Base-by-base conservation (phyloP, 2,329 filamentous ascomycete species). In the Aspergillus sp. region DNA sequence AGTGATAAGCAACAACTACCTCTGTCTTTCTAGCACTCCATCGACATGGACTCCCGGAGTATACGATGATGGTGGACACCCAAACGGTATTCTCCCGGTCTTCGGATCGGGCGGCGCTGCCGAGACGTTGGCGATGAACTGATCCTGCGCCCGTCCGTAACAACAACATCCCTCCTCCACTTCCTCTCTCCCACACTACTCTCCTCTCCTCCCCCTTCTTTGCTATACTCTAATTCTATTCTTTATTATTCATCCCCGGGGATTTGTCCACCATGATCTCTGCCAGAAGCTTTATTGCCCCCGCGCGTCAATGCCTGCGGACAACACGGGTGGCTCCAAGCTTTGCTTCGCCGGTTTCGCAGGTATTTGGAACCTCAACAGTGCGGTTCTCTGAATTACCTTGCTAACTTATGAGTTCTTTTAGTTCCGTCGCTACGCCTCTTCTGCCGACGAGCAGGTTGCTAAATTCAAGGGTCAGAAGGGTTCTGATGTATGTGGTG, bases 381-480 rank as follows among this genome's bases (percentile, higher is more conserved):
- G 51, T 19, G 4, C 26, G 12, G 36, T 28, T 4, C 26, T 6
- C 6, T 39, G 7, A 9, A 39, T 4, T 27, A 28, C 8, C 12
- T 19, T 26, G 26, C 7, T 26, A 26, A 39, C 12, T 26, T 10
- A 27, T 19, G 19, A 8, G 6, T 19, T 43, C 44, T 43, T 53
- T 32, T 60, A 73, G 81, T 67, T 79, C 70, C 72, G 90, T 84
- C 75, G 81, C 80, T 67, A 80, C 65, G 60, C 65, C 64, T 62
- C 60, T 51, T 60, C 68, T 51, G 75, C 67, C 69, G 72, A 79
- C 51, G 81, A 86, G 38, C 80, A 80, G 61, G 89, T 97, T 62
- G 93, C 90, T 71, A 87, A 93, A 76, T 98, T 96, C 78, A 85
- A 88, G 64, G 93, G 91, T 60, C 79, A 81, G 68, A 96, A 94